Base-by-base conservation (phyloP, 1,284 basidiomycete species). In the Coniophora puteana region DNA sequence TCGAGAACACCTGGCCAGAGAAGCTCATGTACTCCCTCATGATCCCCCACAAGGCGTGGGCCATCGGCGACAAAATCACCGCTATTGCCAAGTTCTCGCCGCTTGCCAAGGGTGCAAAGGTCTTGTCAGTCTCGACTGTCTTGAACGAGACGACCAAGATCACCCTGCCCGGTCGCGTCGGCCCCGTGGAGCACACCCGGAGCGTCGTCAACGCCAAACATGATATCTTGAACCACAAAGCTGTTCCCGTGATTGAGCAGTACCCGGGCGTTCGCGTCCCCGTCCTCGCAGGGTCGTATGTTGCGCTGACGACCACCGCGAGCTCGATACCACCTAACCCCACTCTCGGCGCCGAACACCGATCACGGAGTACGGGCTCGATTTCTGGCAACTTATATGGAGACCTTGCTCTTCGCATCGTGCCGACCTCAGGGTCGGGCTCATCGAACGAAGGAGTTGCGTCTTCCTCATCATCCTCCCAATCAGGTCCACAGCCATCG, bases 1-100 rank as follows among this genome's bases (percentile, higher is more conserved):
- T 89, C 48, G 92, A 95, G 63, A 95, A 94, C 62, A 93, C 91
- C 11, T 97, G 93, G 93, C 93, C 93, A 0, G 87, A 88, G 28
- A 97, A 95, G 67, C 69, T 94, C 61, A 93, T 93, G 88, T 93
- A 93, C 64, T 83, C 84, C 6, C 79, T 94, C 54, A 79, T 86
- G 70, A 64, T 92, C 32, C 89, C 89, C 1, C 87, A 90, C 69
- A 92, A 90, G 59, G 93, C 93, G 0, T 96, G 89, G 79, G 89
- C 91, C 0, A 88, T 85, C 0, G 92, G 93, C 5, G 92, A 95
- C 62, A 76, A 74, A 12, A 69, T 95, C 41, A 85, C 83, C 0
- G 83, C 89, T 1, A 69, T 87, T 16, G 75, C 92, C 64, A 95
- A 94, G 62, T 90, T 95, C 58, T 82, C 82, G 38, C 93, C 93